Evolutionary conservation across 2,329 filamentous ascomycete species (phyloP).

Genomic region (Fusarium siculi): DNA sequence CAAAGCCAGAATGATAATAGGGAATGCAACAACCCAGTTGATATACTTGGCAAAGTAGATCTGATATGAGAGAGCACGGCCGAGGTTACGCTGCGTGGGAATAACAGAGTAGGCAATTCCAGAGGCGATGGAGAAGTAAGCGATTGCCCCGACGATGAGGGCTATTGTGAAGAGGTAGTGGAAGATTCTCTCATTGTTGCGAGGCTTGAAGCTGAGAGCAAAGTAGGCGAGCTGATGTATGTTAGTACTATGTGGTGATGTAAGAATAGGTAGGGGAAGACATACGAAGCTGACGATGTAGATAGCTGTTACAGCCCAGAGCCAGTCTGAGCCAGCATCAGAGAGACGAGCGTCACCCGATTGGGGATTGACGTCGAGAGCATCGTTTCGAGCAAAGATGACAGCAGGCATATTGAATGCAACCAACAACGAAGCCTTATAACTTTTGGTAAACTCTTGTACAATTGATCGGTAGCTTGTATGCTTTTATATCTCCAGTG

Average conservation of each 20-base stretch:
- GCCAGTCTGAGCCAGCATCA: conserved; percentile 63
- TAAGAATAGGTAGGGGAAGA: not conserved
- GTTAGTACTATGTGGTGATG: conserved; percentile 20
- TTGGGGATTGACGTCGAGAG: conserved; percentile 59
- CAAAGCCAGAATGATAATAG: conserved; percentile 56
- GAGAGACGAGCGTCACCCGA: conserved; percentile 54
- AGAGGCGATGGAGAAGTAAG: conserved; percentile 64
- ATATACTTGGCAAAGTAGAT: conserved; percentile 68
- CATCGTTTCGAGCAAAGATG: conserved; percentile 55
- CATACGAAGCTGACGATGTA: conserved; percentile 59
- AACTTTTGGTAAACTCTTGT: not conserved
- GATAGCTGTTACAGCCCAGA: conserved; percentile 64
- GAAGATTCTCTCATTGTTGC: conserved; percentile 63
- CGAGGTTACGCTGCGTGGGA: conserved; percentile 41
- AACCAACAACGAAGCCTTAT: not conserved
- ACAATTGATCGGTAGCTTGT: not conserved
- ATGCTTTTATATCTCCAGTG: not conserved
- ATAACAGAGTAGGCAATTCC: conserved; percentile 60
- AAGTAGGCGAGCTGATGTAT: conserved; percentile 52
- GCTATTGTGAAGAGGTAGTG: conserved; percentile 65
- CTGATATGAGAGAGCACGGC: conserved; percentile 52
- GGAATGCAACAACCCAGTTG: conserved; percentile 64
- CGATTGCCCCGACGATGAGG: conserved; percentile 59
- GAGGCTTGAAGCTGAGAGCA: conserved; percentile 54
- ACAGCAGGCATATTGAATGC: conserved; percentile 45